Evolutionary conservation across 1,284 basidiomycete species (phyloP), one percentile per base, ranked within the genome.

Genomic region (Cryptococcus hybrid): DNA sequence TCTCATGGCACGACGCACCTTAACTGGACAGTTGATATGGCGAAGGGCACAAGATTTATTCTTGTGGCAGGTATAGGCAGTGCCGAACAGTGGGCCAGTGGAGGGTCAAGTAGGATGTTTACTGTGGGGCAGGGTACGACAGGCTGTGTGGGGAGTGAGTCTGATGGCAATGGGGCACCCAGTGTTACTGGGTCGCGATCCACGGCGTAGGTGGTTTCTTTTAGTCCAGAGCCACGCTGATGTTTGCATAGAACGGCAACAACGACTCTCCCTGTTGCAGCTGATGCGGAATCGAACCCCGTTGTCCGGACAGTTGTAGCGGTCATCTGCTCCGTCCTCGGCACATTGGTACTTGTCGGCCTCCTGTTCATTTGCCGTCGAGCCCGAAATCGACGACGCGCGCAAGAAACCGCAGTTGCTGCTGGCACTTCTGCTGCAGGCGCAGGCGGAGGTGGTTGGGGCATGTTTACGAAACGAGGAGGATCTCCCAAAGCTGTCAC

Each of bases 301-400:
- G 37, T 89, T 87, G 3, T 78, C 82, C 65, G 58, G 15, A 68
- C 64, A 2, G 54, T 89, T 86, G 36, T 87, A 85, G 64, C 70
- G 12, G 66, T 66, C 84, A 58, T 86, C 84, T 59, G 89, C 85
- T 67, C 69, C 38, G 58, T 72, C 51, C 34, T 74, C 44, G 66
- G 63, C 38, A 69, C 73, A 13, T 60, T 78, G 55, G 38, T 73
- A 54, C 46, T 78, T 65, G 63, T 77, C 58, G 56, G 68, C 46
- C 6, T 82, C 79, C 24, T 80, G 75, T 60, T 77, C 73, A 44
- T 76, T 66, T 61, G 76, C 67, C 51, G 71, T 58, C 56, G 74
- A 62, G 51, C 77, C 61, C 57, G 64, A 6, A 47, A 51, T 1
- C 48, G 66, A n/a, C 58, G 66, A n/a, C 40, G 45, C n/a, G 35